Evolutionary conservation across 805 yeast species (phyloP).

Genomic region (Metschnikowia corniflorae): DNA sequence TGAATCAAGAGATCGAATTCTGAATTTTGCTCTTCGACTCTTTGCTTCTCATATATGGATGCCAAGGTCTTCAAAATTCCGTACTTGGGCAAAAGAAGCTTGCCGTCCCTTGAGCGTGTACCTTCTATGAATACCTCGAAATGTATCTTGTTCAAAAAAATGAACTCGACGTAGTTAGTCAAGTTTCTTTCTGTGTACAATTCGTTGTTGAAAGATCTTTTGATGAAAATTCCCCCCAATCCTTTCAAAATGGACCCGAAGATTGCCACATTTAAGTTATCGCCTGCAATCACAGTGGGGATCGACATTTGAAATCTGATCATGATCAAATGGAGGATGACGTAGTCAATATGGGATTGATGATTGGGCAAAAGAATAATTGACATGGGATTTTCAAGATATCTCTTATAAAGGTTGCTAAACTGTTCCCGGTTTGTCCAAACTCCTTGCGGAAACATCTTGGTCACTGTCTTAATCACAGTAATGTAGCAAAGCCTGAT

Average conservation of each 20-base stretch:
- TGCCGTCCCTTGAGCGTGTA: constrained; percentile 66
- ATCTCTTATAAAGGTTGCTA: constrained; percentile 26
- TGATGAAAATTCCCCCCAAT: constrained; percentile 56
- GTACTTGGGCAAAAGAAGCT: constrained; percentile 56
- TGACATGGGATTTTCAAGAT: constrained; percentile 40
- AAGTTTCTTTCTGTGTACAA: constrained; percentile 45
- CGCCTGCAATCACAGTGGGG: constrained; percentile 65
- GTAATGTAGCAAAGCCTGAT: constrained; percentile 37
- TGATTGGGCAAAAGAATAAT: constrained; percentile 56
- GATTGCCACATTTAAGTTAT: constrained; percentile 56
- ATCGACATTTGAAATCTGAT: constrained; percentile 51
- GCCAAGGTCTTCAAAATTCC: constrained; percentile 55
- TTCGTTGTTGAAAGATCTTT: constrained; percentile 45
- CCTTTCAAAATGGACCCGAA: constrained; percentile 48
- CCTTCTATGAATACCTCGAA: constrained; percentile 65
- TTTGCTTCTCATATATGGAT: constrained; percentile 43
- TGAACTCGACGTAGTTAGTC: constrained; percentile 46
- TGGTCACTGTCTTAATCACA: constrained; percentile 28
- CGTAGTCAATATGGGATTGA: constrained; percentile 60
- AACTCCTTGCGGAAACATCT: constrained; percentile 42
- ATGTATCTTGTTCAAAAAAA: constrained; percentile 45
- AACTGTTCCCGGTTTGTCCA: constrained; percentile 36
- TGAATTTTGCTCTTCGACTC: constrained; percentile 15
- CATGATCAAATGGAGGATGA: constrained; percentile 51
- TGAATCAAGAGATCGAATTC: constrained; percentile 38